phyloP scores from a whole-genome alignment of 228 moss, liverwort and hornwort species.

The Sphagnum magellanicum region DNA sequence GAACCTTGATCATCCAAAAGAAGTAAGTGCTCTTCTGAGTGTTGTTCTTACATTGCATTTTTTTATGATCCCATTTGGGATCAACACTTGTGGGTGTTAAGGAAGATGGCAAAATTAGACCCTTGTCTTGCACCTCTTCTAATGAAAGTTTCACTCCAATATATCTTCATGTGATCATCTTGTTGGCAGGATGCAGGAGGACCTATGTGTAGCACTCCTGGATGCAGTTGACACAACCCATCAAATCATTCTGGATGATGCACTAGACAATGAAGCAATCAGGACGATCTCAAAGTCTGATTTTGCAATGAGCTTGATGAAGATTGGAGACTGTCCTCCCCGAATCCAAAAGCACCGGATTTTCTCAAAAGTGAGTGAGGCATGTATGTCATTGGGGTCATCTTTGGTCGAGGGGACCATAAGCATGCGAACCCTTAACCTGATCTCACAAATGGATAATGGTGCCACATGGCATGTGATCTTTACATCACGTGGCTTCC shows the following conservation, averaged over 20 bases:
- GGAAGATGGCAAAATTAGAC: too few relatives aligned
- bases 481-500: conserved; percentile 27
- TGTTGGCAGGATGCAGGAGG: conserved; percentile 40
- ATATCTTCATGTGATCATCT: neutral
- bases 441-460: too few relatives aligned
- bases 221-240: conserved; percentile 20
- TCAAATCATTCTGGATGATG: conserved; percentile 16
- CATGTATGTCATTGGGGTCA: conserved; percentile 25
- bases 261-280: conserved; percentile 25
- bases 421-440: conserved; percentile 26
- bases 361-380: conserved; percentile 20
- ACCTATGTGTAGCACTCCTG: conserved; percentile 36
- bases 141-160: too few relatives aligned
- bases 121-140: too few relatives aligned
- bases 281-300: conserved; percentile 43
- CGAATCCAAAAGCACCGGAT: conserved; percentile 33
- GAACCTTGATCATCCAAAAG: conserved; percentile 17
- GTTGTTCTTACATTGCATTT: neutral
- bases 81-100: neutral
- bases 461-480: conserved; percentile 28
- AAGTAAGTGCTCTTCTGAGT: conserved; percentile 15
- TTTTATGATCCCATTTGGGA: neutral
- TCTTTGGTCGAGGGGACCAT: conserved; percentile 19
- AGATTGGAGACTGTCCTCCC: conserved; percentile 10
- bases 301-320: conserved; percentile 37